Evolutionary conservation across 2,329 filamentous ascomycete species (phyloP).

Genomic region (Diaporthe velutina): DNA sequence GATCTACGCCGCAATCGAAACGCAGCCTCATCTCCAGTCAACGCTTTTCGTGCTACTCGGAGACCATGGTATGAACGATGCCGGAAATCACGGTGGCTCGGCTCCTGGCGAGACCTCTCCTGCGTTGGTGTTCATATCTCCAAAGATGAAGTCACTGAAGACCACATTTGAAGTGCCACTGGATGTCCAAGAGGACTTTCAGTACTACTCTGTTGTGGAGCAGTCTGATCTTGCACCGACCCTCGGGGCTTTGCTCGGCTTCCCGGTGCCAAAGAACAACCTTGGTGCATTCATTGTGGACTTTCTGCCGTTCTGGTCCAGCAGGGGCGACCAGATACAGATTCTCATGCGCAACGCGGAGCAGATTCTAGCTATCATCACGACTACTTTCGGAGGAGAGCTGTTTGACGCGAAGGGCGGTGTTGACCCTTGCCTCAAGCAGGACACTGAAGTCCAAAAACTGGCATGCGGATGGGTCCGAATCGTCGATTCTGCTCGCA

Average conservation of each 20-base stretch:
- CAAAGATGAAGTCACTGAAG: conserved; percentile 76
- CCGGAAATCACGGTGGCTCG: conserved; percentile 95
- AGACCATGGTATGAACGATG: conserved; percentile 99
- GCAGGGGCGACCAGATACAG: conserved; percentile 69
- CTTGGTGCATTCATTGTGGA: conserved; percentile 87
- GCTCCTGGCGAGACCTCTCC: conserved; percentile 94
- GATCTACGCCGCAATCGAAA: conserved; percentile 83
- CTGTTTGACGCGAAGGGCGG: conserved; percentile 53
- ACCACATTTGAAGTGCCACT: conserved; percentile 63
- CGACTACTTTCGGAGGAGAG: conserved; percentile 74
- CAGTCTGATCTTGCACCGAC: conserved; percentile 96
- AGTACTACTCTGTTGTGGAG: conserved; percentile 87
- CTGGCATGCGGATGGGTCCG: conserved; percentile 79
- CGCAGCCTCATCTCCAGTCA: conserved; percentile 76
- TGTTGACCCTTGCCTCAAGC: conserved; percentile 48
- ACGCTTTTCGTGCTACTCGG: conserved; percentile 89
- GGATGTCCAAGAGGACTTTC: conserved; percentile 76
- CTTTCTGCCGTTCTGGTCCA: conserved; percentile 82
- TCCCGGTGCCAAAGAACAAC: conserved; percentile 91
- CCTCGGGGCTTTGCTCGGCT: conserved; percentile 85
- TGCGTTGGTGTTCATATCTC: conserved; percentile 90
- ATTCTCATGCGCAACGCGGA: conserved; percentile 82
- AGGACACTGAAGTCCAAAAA: conserved; percentile 63
- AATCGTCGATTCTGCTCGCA: conserved; percentile 46
- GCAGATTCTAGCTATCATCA: conserved; percentile 84